These are phyloP conservation scores for Pochonia chlamydosporia DNA, from an alignment of 2,329 filamentous ascomycete species.

Conservation along the genomic window DNA sequence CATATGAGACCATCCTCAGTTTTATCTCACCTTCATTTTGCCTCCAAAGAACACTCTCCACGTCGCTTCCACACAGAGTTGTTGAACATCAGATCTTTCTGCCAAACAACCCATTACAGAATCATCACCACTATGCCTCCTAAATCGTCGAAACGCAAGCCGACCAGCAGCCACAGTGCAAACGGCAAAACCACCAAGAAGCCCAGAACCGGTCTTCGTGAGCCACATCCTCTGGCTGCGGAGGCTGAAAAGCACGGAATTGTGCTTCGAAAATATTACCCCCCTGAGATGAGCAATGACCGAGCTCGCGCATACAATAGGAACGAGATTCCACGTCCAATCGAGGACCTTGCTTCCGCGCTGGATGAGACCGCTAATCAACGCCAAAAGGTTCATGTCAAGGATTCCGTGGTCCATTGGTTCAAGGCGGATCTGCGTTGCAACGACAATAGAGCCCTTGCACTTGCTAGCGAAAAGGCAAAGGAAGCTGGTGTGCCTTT, in stretches of 20 bases:
- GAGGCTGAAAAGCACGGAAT: constrained; percentile 52
- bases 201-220: constrained; percentile 29
- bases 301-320: constrained; percentile 69
- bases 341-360: constrained; percentile 58
- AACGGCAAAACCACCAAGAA: constrained; percentile 25
- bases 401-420: constrained; percentile 75
- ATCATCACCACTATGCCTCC: constrained; percentile 21
- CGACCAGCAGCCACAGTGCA: constrained; percentile 12
- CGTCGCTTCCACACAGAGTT: neutral
- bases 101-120: neutral
- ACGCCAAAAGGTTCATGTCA: constrained; percentile 46
- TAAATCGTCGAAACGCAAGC: constrained; percentile 22
- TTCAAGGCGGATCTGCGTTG: constrained; percentile 78
- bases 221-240: constrained; percentile 40
- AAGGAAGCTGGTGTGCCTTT: constrained; percentile 64
- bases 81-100: neutral
- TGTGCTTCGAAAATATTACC: constrained; percentile 72
- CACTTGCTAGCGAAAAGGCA: constrained; percentile 59
- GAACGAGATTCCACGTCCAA: constrained; percentile 65
- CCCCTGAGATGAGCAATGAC: constrained; percentile 76
- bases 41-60: neutral
- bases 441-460: constrained; percentile 67
- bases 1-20: neutral
- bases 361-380: constrained; percentile 52
- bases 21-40: neutral